Evolutionary conservation across 768 basidiomycete genomes (phyloP).

Genomic region (Exidia glandulosa): DNA sequence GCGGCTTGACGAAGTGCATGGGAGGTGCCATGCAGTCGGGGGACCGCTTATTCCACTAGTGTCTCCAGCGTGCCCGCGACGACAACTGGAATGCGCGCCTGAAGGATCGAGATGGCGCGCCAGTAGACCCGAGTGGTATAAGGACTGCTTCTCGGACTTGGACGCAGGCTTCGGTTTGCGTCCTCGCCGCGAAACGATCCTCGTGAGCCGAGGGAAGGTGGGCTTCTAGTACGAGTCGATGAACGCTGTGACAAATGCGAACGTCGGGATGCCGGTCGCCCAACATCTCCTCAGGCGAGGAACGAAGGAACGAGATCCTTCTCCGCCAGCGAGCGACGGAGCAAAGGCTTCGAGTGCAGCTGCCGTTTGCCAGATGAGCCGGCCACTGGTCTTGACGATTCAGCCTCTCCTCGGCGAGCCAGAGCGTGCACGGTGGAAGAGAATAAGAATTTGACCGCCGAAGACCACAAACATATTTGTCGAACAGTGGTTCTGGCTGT

Average conservation of each 20-base stretch:
- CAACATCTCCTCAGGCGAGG: conserved; percentile 75
- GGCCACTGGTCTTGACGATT: conserved; percentile 85
- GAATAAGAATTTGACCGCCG: neutral
- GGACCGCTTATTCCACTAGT: conserved; percentile 87
- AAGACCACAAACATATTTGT: conserved; percentile 74
- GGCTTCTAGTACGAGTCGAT: conserved; percentile 75
- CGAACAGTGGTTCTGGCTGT: conserved; percentile 85
- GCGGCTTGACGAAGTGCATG: conserved; percentile 54
- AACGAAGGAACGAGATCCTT: conserved; percentile 56
- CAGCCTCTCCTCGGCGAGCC: conserved; percentile 80
- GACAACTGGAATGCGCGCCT: conserved; percentile 65
- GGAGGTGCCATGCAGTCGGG: conserved; percentile 90
- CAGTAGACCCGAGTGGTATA: conserved; percentile 84
- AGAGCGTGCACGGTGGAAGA: conserved; percentile 60
- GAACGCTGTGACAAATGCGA: conserved; percentile 56
- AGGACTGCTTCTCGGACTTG: conserved; percentile 91
- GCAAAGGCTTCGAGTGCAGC: conserved; percentile 56
- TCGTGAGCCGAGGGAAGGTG: conserved; percentile 67
- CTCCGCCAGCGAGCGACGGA: conserved; percentile 55
- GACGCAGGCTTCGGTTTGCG: conserved; percentile 60
- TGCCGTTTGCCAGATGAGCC: conserved; percentile 63
- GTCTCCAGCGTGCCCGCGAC: conserved; percentile 87
- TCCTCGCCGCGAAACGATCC: conserved; percentile 41
- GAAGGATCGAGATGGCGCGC: conserved; percentile 75
- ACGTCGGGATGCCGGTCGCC: conserved; percentile 79